Evolutionary conservation across 2,329 filamentous ascomycete genomes (phyloP).

Genomic region (Colletotrichum sublineola): DNA sequence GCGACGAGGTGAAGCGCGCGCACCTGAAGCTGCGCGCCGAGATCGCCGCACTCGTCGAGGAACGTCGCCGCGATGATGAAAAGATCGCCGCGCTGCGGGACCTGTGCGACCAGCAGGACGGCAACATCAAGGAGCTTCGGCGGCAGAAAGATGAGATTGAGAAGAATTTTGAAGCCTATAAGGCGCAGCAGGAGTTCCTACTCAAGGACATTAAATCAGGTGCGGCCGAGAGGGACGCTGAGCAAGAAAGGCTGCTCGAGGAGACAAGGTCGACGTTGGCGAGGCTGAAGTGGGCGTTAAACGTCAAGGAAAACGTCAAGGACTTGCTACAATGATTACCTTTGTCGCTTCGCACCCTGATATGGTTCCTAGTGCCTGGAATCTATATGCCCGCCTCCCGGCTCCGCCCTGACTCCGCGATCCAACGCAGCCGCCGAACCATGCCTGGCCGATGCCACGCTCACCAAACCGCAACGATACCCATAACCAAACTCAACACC

Average conservation of each 20-base stretch:
- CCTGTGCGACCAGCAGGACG: conserved; percentile 79
- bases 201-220: conserved; percentile 71
- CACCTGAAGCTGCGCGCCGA: conserved; percentile 64
- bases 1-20: conserved; percentile 69
- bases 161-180: conserved; percentile 74
- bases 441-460: not conserved
- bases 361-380: too few species aligned
- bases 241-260: conserved; percentile 70
- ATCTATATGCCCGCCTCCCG: not conserved
- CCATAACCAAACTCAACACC: not conserved
- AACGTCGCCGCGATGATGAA: conserved; percentile 71
- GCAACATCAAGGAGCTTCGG: conserved; percentile 72
- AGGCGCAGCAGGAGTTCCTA: conserved; percentile 71
- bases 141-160: conserved; percentile 74
- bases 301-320: conserved; percentile 72
- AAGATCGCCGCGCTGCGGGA: conserved; percentile 75
- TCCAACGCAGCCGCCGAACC: not conserved
- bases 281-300: conserved; percentile 80
- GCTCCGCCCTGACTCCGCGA: not conserved
- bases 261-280: conserved; percentile 72
- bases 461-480: not conserved
- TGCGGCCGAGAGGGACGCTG: conserved; percentile 69
- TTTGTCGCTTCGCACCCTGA: not conserved
- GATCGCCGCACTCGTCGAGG: conserved; percentile 66
- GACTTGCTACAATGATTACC: conserved; percentile 61